These are phyloP conservation scores for Priceomyces carsonii DNA, from an alignment of 805 yeast species.

Conservation along the genomic window DNA sequence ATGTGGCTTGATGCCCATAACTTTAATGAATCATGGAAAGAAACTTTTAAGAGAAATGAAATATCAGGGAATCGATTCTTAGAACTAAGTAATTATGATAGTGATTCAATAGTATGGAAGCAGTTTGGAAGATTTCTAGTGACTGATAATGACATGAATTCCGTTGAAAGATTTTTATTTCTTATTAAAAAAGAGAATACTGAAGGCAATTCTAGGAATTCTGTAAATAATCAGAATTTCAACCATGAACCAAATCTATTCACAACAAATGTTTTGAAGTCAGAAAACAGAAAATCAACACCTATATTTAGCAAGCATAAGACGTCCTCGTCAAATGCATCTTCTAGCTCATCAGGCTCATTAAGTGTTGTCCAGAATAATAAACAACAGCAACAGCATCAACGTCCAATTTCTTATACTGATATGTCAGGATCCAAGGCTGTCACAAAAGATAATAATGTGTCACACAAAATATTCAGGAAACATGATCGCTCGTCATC, in stretches of 20 bases:
- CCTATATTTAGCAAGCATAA: constrained; percentile 28
- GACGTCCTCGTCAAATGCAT: constrained; percentile 19
- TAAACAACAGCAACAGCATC: constrained; percentile 16
- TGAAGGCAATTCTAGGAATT: constrained; percentile 4
- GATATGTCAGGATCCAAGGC: constrained; percentile 27
- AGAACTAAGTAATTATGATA: constrained; percentile 66
- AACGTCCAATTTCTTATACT: constrained; percentile 40
- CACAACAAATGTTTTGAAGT: constrained; percentile 1
- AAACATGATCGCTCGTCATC: constrained; percentile 66
- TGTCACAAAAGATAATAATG: constrained; percentile 16
- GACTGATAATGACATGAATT: constrained; percentile 47
- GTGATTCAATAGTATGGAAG: constrained; percentile 45
- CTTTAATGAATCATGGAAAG: constrained; percentile 76
- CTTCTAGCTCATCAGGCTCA: constrained; percentile 11
- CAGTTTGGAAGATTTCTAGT: constrained; percentile 34
- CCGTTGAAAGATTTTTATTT: constrained; percentile 50
- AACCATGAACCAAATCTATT: neutral
- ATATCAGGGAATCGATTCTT: constrained; percentile 66
- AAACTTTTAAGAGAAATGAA: constrained; percentile 55
- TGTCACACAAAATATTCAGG: constrained; percentile 51
- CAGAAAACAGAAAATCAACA: constrained; percentile 33
- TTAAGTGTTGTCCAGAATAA: constrained; percentile 1
- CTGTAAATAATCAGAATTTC: neutral
- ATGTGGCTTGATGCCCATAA: constrained; percentile 68
- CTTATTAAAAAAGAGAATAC: constrained; percentile 16